phyloP scores from a whole-genome alignment of 768 basidiomycete species.

The Mrakia gelida region DNA sequence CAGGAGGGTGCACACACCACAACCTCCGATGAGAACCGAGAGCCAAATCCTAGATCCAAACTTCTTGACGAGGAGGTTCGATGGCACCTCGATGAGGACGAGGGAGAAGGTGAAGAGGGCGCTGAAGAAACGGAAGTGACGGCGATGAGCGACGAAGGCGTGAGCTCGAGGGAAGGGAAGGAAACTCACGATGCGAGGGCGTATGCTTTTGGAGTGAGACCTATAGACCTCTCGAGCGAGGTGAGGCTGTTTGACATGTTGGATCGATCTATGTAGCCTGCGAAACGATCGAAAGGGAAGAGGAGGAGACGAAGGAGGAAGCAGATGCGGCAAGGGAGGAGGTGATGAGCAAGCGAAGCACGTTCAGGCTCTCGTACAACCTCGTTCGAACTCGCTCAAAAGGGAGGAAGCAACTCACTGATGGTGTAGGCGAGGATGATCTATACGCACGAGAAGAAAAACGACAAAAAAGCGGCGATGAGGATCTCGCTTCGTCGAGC shows the following conservation, averaged over 20 bases:
- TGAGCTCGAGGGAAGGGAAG: background rate
- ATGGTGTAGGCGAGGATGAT: constrained; percentile 26
- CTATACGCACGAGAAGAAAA: background rate
- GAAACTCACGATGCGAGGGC: constrained; percentile 27
- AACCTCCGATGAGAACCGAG: constrained; percentile 21
- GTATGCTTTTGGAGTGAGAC: constrained; percentile 25
- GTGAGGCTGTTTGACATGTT: constrained; percentile 29
- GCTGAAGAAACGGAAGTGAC: background rate
- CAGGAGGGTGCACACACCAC: constrained; percentile 12
- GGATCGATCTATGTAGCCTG: constrained; percentile 30
- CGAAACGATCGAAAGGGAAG: background rate
- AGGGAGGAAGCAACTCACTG: constrained; percentile 12
- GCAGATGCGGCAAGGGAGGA: background rate
- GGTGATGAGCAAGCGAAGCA: background rate
- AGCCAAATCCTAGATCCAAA: constrained; percentile 26
- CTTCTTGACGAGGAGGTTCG: constrained; percentile 27
- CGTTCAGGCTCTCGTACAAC: background rate
- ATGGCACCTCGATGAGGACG: constrained; percentile 28
- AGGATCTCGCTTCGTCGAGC: background rate
- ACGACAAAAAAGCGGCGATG: background rate
- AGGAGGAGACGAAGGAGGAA: background rate
- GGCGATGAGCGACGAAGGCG: background rate
- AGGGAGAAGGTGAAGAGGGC: constrained; percentile 30
- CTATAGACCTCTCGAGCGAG: constrained; percentile 29
- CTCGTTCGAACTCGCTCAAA: background rate